Base-by-base conservation (phyloP, 1,139 yeast species). In the Pneumocystis sp. region DNA sequence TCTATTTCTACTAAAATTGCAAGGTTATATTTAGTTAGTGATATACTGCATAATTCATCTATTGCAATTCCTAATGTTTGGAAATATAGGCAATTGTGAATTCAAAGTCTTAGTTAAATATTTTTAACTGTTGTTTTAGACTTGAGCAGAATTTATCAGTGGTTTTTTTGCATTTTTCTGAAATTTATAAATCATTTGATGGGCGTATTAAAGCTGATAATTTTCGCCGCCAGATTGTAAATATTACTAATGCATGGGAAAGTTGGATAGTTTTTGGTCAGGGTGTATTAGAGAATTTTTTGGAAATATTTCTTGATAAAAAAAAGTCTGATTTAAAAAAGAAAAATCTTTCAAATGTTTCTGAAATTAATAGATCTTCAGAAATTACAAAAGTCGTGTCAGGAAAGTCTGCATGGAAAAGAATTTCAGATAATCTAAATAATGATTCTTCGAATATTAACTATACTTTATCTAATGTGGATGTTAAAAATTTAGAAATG, bases 11-110 rank as follows among this genome's bases (percentile, higher is more conserved):
- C 61, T 29, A 65, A 71, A 6, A 65, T 72, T 60, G 73, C 73
- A 19, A 67, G 75, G 39, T 64, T 73, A 29, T 73, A 70, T 69
- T 70, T 69, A 44, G 66, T 73, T n/a, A 71, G 73, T 37, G 75
- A 73, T 63, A 72, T 73, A 31, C 67, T 73, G 37, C 68, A 69
- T 66, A 73, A 72, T 59, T 67, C 70, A 4, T 69, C 70, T n/a
- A 63, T 69, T 62, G 71, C 70, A 3, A 63, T 68, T 29, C 68
- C 68, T n/a, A 67, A 68, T 21, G 65, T 64, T 15, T 68, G 71
- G 71, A 65, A 66, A 60, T 70, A 70, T 62, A 68, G 71, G 10
- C 44, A 35, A 25, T 21, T 57, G 65, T 42, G 42, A 56, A 59
- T 39, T 59, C 15, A 15, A 15, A 29, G 25, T 61, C 8, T 61